Conservation (phyloP, 2,329 filamentous ascomycete species). For the Colletotrichum euphorbiae region DNA sequence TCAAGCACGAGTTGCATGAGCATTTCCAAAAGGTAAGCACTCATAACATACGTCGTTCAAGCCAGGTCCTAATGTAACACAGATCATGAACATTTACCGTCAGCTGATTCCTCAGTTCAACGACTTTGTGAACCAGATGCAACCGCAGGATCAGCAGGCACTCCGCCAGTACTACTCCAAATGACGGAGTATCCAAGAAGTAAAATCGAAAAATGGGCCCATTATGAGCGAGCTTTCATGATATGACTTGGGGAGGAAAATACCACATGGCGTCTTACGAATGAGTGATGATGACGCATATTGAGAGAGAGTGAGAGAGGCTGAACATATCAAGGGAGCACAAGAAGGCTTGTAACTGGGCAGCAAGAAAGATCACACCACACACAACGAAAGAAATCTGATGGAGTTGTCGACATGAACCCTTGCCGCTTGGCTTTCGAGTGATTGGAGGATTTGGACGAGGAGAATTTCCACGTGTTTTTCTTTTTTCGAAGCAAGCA, state of each 20-base stretch:
- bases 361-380: constrained; percentile 19
- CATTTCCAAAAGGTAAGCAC: constrained; percentile 80
- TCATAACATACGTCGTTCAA: constrained; percentile 32
- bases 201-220: constrained; percentile 23
- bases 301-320: not conserved
- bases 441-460: constrained; percentile 21
- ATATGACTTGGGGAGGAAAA: constrained; percentile 39
- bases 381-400: constrained; percentile 26
- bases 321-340: constrained; percentile 36
- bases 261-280: constrained; percentile 35
- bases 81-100: constrained; percentile 67
- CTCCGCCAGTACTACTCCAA: constrained; percentile 60
- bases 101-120: constrained; percentile 70
- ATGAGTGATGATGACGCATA: constrained; percentile 36
- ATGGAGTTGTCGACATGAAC: constrained; percentile 28
- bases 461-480: not conserved
- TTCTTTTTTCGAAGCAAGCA: constrained; percentile 19
- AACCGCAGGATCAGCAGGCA: constrained; percentile 61
- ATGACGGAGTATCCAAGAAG: constrained; percentile 20
- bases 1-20: constrained; percentile 74
- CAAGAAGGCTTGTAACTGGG: constrained; percentile 35
- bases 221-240: constrained; percentile 30
- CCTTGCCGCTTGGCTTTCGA: constrained; percentile 14
- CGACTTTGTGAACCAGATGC: constrained; percentile 64
- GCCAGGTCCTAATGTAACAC: constrained; percentile 38